Percentiles rank a stretch among this genome's conserved stretches.
phyloP scores from a whole-genome alignment of 768 basidiomycete genomes.

The Tulasnella sp. region DNA sequence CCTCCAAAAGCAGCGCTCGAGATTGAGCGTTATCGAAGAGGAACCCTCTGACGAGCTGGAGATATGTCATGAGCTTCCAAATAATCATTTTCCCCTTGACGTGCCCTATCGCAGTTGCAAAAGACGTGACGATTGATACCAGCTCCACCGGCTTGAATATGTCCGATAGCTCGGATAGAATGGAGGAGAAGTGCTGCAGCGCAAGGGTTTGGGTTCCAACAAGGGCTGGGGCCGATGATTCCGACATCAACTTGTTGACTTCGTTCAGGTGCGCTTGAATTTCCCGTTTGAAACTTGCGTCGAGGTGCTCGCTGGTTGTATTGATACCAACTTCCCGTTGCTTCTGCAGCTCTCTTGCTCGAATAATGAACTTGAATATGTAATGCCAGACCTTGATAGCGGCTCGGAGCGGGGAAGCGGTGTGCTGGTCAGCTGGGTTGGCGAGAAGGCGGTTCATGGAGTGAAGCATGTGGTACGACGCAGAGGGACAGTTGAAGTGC shows the following conservation, averaged over 20 bases:
- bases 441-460: conserved; percentile 81
- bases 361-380: conserved; percentile 89
- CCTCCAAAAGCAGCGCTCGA: conserved; percentile 75
- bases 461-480: conserved; percentile 77
- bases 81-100: conserved; percentile 84
- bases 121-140: conserved; percentile 79
- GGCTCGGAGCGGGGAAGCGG: conserved; percentile 74
- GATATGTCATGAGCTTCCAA: conserved; percentile 91
- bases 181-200: conserved; percentile 87
- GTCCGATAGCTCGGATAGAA: conserved; percentile 80
- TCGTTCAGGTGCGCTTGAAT: conserved; percentile 69
- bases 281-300: conserved; percentile 79
- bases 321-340: conserved; percentile 73
- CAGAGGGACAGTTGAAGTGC: conserved; percentile 78
- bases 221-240: conserved; percentile 71
- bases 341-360: conserved; percentile 86
- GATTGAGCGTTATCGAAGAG: conserved; percentile 79
- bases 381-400: conserved; percentile 97
- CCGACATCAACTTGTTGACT: conserved; percentile 86
- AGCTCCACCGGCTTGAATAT: conserved; percentile 80
- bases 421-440: conserved; percentile 66
- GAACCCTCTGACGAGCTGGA: conserved; percentile 85
- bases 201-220: conserved; percentile 96
- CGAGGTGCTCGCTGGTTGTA: conserved; percentile 81
- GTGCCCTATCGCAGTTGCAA: conserved; percentile 66